These are phyloP conservation scores for Tolypocladium amazonense DNA, from an alignment of 2,329 filamentous ascomycete species.

Conservation along the genomic window DNA sequence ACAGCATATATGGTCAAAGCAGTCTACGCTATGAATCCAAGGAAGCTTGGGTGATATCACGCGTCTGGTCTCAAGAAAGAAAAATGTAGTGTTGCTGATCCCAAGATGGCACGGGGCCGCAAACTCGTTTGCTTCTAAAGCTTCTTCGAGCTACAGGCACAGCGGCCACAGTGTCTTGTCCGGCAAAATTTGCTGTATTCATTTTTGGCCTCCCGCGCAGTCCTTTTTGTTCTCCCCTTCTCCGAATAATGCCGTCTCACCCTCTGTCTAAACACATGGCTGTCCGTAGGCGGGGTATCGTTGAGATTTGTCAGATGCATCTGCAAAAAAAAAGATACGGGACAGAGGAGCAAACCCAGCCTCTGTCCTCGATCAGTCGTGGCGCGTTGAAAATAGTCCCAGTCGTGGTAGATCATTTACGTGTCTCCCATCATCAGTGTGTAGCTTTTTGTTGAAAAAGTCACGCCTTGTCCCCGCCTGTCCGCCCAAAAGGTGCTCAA, in stretches of 20 bases:
- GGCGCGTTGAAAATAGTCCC: constrained; percentile 3
- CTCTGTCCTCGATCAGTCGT: constrained; percentile 2
- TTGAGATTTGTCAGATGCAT: constrained; percentile 28
- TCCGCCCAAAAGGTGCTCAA: constrained; percentile 5
- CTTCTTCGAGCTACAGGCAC: neutral
- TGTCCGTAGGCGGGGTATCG: constrained; percentile 23
- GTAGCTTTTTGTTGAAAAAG: constrained; percentile 33
- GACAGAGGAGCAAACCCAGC: neutral
- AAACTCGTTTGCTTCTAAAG: neutral
- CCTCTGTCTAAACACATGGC: constrained; percentile 8
- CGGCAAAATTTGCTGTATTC: neutral
- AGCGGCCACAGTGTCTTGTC: neutral
- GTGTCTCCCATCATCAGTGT: constrained; percentile 7
- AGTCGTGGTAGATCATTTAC: constrained; percentile 2
- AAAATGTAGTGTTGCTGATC: neutral
- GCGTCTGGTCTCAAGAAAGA: neutral
- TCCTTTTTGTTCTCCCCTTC: neutral
- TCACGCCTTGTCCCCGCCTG: constrained; percentile 14
- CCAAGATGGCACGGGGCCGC: neutral
- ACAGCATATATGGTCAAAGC: no score
- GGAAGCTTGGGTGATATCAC: neutral
- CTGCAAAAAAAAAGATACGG: constrained; percentile 12
- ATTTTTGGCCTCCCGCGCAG: neutral
- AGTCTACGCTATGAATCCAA: neutral
- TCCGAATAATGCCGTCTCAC: neutral